Evolutionary conservation across 768 basidiomycete species (phyloP).

Genomic region (Dioszegia hungarica): DNA sequence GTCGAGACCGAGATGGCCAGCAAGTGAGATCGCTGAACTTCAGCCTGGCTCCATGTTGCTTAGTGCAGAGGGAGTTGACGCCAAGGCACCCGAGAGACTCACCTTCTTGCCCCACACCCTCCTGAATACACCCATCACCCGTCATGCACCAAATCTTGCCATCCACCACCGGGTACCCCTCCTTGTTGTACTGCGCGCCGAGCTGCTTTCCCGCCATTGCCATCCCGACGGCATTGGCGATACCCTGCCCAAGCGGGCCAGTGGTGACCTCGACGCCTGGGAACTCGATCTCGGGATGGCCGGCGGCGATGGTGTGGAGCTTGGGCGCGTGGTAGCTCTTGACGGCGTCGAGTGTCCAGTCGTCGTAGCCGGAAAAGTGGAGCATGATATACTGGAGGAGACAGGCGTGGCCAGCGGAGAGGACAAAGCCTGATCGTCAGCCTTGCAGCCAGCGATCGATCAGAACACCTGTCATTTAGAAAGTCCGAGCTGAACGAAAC

Average conservation of each 20-base stretch:
- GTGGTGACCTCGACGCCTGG: conserved; percentile 43
- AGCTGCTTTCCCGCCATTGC: conserved; percentile 44
- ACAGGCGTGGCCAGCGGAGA: conserved; percentile 49
- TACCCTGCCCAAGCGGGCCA: conserved; percentile 47
- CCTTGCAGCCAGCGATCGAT: too few relatives aligned
- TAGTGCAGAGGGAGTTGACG: too few relatives aligned
- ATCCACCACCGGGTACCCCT: conserved; percentile 29
- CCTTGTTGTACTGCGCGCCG: conserved; percentile 40
- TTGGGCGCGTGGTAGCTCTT: conserved; percentile 44
- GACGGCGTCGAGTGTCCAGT: conserved; percentile 47
- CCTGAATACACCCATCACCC: conserved; percentile 47
- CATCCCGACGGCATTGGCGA: conserved; percentile 47
- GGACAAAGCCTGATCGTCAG: too few relatives aligned
- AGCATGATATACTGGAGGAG: conserved; percentile 47
- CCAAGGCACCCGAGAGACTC: too few relatives aligned
- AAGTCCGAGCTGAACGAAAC: too few relatives aligned
- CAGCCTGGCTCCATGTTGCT: conserved; percentile 9
- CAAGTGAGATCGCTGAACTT: conserved; percentile 26
- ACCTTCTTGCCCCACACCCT: conserved; percentile 48
- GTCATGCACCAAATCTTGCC: conserved; percentile 47
- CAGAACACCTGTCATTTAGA: too few relatives aligned
- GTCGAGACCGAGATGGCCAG: conserved; percentile 45
- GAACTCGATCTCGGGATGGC: conserved; percentile 49
- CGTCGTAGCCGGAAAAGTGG: conserved; percentile 47
- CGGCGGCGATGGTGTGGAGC: conserved; percentile 42